Percentiles rank a stretch among this genome's conserved stretches.
phyloP scores from a whole-genome alignment of 2,329 filamentous ascomycete species.

The Mycogone perniciosa region DNA sequence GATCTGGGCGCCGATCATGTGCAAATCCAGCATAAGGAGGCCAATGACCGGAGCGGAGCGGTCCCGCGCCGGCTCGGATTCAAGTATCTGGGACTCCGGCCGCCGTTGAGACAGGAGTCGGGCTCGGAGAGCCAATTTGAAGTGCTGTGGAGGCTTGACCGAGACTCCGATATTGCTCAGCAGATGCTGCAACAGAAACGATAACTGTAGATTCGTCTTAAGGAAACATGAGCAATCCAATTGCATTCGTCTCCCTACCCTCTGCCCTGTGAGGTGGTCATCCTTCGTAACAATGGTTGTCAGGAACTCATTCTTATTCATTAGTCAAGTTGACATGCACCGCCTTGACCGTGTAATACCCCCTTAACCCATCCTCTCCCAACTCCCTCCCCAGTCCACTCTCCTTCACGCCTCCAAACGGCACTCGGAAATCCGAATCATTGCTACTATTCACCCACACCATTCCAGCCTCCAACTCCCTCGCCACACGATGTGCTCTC shows the following conservation, averaged over 20 bases:
- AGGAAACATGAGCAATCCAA: too few relatives aligned
- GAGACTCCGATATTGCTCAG: too few relatives aligned
- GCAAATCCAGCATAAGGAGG: constrained; percentile 13
- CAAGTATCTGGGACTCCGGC: not conserved
- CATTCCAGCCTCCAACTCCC: constrained; percentile 49
- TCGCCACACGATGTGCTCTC: constrained; percentile 33
- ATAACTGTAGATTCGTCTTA: too few relatives aligned
- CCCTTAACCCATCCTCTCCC: constrained; percentile 23
- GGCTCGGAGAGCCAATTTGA: not conserved
- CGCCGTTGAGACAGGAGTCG: not conserved
- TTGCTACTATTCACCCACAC: constrained; percentile 35
- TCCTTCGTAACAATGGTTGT: not conserved
- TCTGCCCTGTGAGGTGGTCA: too few relatives aligned
- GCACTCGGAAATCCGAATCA: constrained; percentile 25
- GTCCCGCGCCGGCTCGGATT: not conserved
- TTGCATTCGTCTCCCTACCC: too few relatives aligned
- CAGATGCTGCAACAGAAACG: too few relatives aligned
- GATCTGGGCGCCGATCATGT: constrained; percentile 12
- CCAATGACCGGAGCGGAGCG: constrained; percentile 12
- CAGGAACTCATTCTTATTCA: not conserved
- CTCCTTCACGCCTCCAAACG: constrained; percentile 29
- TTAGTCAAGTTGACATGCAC: constrained; percentile 25
- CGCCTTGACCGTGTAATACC: constrained; percentile 24
- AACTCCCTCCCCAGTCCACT: constrained; percentile 27
- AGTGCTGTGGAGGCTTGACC: constrained; percentile 11